phyloP scores from a whole-genome alignment of 2,329 filamentous ascomycete species.

The Sporothrix protearum region DNA sequence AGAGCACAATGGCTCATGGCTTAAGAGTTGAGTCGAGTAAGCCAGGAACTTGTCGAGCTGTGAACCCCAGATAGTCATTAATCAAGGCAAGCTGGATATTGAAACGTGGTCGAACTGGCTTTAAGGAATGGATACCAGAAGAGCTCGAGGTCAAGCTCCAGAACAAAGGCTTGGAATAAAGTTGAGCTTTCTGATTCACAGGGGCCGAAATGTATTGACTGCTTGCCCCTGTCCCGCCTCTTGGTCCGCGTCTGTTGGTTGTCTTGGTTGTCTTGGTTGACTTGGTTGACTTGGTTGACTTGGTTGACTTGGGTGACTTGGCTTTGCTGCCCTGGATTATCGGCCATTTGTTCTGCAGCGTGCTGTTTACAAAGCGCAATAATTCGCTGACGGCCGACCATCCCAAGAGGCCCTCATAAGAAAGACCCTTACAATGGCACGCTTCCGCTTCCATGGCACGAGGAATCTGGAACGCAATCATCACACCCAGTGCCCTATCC shows the following conservation, averaged over 20 bases:
- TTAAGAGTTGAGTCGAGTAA: background rate
- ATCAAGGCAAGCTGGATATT: conserved; percentile 3
- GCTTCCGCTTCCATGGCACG: background rate
- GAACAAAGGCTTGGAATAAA: background rate
- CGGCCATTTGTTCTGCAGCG: background rate
- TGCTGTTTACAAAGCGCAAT: background rate
- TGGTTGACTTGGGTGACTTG: background rate
- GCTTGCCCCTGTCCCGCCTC: background rate
- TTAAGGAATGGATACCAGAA: background rate
- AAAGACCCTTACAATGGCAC: background rate
- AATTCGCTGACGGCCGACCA: background rate
- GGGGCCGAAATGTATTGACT: background rate
- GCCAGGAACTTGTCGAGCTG: no score
- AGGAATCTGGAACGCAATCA: background rate
- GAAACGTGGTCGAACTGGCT: background rate
- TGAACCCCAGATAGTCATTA: background rate
- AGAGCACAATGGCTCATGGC: background rate
- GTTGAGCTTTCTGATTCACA: background rate
- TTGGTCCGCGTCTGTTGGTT: background rate
- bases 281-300: background rate
- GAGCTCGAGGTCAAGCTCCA: background rate
- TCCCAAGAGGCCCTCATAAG: background rate
- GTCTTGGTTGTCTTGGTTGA: background rate
- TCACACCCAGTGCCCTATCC: background rate
- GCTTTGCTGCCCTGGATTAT: background rate